These are phyloP conservation scores for Acanthamoeba lugdunensis DNA, from an alignment of 208 protist species.

Conservation along the genomic window DNA sequence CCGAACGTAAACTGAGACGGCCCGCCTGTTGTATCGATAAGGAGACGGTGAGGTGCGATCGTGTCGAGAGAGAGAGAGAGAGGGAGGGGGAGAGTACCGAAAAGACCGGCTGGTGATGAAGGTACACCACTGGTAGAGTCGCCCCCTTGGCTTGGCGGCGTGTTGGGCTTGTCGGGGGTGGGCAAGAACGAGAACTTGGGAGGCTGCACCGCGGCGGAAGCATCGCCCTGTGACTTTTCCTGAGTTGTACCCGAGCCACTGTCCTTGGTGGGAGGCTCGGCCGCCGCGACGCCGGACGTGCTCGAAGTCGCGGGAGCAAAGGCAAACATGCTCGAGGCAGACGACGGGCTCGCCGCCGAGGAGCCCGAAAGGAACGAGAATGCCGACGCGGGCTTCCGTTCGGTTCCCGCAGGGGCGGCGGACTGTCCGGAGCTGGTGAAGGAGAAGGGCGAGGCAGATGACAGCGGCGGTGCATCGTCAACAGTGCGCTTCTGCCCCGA, in stretches of 20 bases:
- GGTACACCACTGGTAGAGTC: background rate
- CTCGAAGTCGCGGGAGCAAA: background rate
- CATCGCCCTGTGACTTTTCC: background rate
- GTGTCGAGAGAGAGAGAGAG: background rate
- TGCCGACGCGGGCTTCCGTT: background rate
- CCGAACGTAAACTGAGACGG: background rate
- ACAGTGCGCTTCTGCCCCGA: background rate
- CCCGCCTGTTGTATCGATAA: background rate
- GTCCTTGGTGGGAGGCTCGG: background rate
- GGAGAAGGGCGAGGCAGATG: background rate
- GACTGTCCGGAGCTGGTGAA: background rate
- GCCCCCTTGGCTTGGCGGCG: background rate
- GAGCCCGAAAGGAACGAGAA: constrained; percentile 17
- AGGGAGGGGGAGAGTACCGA: background rate
- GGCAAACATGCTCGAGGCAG: constrained; percentile 6
- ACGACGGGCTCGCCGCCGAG: background rate
- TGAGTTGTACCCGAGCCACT: background rate
- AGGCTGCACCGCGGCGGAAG: background rate
- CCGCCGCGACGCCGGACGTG: background rate
- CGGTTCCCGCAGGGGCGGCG: background rate
- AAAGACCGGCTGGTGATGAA: background rate
- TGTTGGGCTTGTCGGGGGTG: too few species aligned
- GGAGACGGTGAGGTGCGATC: background rate
- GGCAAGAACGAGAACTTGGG: background rate
- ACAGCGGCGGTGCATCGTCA: background rate